phyloP scores from a whole-genome alignment of 2,329 filamentous ascomycete species.

The Pestalotiopsis fici region DNA sequence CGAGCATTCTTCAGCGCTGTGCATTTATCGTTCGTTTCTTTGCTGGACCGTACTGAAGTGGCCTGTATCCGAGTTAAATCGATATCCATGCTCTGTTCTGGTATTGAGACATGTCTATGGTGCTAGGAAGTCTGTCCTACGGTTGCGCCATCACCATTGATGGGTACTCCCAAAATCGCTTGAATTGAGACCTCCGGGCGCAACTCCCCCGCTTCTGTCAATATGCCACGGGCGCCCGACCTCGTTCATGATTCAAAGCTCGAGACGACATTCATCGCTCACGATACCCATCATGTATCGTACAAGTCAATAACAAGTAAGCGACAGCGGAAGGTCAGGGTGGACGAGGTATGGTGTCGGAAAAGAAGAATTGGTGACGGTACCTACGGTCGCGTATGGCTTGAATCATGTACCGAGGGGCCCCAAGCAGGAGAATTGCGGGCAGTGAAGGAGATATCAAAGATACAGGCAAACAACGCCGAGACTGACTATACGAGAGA shows the following conservation, averaged over 20 bases:
- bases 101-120: too few species aligned
- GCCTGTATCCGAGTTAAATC: too few species aligned
- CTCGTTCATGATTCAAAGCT: constrained; percentile 13
- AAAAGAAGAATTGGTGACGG: constrained; percentile 7
- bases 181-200: background rate
- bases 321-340: background rate
- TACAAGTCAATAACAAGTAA: background rate
- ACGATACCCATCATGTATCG: constrained; percentile 5
- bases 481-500: constrained; percentile 6
- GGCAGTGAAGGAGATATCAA: background rate
- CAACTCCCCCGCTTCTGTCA: background rate
- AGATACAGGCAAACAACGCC: constrained; percentile 11
- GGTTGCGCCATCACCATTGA: too few species aligned
- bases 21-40: too few species aligned
- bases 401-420: background rate
- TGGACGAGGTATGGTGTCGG: constrained; percentile 3
- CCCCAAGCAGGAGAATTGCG: constrained; percentile 4
- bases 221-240: background rate
- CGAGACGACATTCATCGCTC: constrained; percentile 7
- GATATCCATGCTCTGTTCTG: too few species aligned
- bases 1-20: too few species aligned
- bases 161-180: background rate
- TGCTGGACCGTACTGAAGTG: too few species aligned
- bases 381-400: constrained; percentile 10
- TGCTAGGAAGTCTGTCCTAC: too few species aligned